Evolutionary conservation across 2,329 filamentous ascomycete genomes (phyloP).

Genomic region (Fusarium chuoi): DNA sequence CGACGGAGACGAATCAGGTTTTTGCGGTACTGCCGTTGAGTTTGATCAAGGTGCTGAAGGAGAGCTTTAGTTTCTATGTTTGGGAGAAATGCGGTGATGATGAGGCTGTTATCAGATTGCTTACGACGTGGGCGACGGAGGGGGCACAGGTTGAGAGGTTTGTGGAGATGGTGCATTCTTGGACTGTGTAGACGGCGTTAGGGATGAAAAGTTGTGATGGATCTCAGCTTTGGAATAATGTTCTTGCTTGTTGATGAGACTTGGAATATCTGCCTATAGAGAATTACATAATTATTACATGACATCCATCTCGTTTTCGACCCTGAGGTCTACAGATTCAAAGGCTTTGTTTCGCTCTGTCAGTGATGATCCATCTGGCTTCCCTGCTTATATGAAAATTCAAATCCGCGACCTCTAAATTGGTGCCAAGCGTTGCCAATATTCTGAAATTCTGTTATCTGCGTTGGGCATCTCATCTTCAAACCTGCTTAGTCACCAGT

Average conservation of each 20-base stretch:
- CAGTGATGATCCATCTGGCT: no score
- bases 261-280: no score
- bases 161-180: slow-evolving; percentile 31
- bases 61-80: slow-evolving; percentile 58
- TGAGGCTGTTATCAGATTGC: slow-evolving; percentile 54
- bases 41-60: slow-evolving; percentile 53
- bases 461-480: neutral
- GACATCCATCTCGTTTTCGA: no score
- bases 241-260: neutral
- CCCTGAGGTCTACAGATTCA: no score
- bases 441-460: no score
- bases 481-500: slow-evolving; percentile 2
- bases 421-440: no score
- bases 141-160: slow-evolving; percentile 54
- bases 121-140: slow-evolving; percentile 64
- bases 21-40: slow-evolving; percentile 56
- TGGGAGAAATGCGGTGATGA: slow-evolving; percentile 57
- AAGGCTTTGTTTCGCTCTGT: no score
- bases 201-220: neutral
- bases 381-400: no score
- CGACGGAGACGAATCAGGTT: slow-evolving; percentile 63
- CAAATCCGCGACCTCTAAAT: no score
- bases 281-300: no score
- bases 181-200: neutral
- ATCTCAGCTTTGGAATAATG: neutral